Conservation (phyloP, 306 rosid species). For the Calophaca sinica region DNA sequence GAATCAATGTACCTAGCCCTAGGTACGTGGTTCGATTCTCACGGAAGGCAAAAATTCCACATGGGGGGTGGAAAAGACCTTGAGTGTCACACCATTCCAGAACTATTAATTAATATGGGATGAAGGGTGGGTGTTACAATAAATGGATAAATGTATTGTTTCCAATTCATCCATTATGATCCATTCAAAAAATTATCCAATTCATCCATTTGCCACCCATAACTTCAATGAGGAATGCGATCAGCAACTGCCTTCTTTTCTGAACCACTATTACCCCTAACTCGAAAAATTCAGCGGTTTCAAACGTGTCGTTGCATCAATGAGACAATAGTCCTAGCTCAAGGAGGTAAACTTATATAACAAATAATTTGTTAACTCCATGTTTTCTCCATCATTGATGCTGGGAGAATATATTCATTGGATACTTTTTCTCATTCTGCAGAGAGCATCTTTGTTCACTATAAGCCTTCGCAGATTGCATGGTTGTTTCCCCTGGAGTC, state of each 20-base stretch:
- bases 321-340: constrained; percentile 41
- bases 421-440: background rate
- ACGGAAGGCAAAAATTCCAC: too few species aligned
- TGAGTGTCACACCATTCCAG: too few species aligned
- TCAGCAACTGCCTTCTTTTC: constrained; percentile 32
- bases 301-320: constrained; percentile 23
- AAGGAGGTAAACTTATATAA: constrained; percentile 34
- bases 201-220: too few species aligned
- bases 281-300: constrained; percentile 7
- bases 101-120: too few species aligned
- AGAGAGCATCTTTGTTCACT: background rate
- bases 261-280: constrained; percentile 17
- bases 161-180: too few species aligned
- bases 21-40: too few species aligned
- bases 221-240: constrained; percentile 29
- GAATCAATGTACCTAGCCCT: too few species aligned
- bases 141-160: too few species aligned
- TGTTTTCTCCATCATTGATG: background rate
- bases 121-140: too few species aligned
- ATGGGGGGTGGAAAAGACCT: too few species aligned
- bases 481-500: background rate
- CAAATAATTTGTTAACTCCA: background rate
- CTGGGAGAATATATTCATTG: background rate
- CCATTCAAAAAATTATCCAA: too few species aligned
- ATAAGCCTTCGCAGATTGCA: constrained; percentile 37